Evolutionary conservation across 2,329 filamentous ascomycete genomes (phyloP).

Genomic region (Neofusicoccum laricinum): DNA sequence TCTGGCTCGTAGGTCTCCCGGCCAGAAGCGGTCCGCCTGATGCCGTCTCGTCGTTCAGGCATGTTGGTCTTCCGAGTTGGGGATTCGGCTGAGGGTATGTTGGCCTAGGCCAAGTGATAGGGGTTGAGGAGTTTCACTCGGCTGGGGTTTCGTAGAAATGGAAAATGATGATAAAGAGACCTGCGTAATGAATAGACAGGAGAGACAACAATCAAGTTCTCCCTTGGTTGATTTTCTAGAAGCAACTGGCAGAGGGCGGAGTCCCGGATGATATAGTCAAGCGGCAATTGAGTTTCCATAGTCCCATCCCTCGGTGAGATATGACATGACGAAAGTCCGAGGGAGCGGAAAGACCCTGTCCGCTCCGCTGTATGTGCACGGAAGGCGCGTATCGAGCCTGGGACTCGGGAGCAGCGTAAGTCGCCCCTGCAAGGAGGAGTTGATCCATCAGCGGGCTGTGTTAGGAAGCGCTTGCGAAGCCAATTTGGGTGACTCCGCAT

Average conservation of each 20-base stretch:
- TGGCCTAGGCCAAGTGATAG: neutral
- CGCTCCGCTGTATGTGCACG: neutral
- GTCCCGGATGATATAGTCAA: neutral
- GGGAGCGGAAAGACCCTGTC: neutral
- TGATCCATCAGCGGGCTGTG: neutral
- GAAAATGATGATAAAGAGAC: no score
- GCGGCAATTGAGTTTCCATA: neutral
- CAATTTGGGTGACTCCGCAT: neutral
- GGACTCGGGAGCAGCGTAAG: neutral
- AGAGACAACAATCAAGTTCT: no score
- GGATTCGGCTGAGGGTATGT: neutral
- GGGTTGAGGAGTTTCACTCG: neutral
- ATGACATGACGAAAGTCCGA: neutral
- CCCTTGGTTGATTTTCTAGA: neutral
- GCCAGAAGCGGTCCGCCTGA: slow-evolving; percentile 27
- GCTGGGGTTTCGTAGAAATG: no score
- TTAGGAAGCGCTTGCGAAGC: neutral
- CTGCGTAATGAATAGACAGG: no score
- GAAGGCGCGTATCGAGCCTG: neutral
- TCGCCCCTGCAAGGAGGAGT: neutral
- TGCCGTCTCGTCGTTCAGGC: slow-evolving; percentile 17
- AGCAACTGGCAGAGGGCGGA: no score
- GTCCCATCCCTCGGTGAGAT: neutral
- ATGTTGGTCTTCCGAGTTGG: neutral
- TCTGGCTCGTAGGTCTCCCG: slow-evolving; percentile 30